A percentile compares a stretch with the other conserved stretches of the same genome.
Evolutionary conservation across 2,329 filamentous ascomycete species (phyloP).

Genomic region (Penicillium sp.): DNA sequence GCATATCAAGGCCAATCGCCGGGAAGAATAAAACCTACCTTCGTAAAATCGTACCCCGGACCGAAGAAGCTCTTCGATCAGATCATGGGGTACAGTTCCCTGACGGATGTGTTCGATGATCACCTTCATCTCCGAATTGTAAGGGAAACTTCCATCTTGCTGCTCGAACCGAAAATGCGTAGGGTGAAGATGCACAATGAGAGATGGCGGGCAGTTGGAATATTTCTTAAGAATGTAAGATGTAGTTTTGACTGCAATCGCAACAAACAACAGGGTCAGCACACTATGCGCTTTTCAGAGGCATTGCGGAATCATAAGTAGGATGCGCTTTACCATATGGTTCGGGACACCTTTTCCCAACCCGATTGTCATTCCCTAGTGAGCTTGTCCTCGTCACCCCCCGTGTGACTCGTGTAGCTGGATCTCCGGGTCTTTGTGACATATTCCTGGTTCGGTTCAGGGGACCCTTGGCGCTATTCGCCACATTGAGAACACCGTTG

Average conservation of each 20-base stretch:
- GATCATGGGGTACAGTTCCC: conserved; percentile 82
- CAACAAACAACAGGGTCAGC: conserved; percentile 18
- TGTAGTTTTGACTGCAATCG: conserved; percentile 64
- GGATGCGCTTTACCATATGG: conserved; percentile 43
- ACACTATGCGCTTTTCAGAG: conserved; percentile 5
- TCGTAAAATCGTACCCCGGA: conserved; percentile 82
- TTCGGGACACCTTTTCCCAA: conserved; percentile 42
- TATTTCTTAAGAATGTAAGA: conserved; percentile 82
- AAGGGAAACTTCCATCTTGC: conserved; percentile 87
- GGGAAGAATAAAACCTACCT: conserved; percentile 46
- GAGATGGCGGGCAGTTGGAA: conserved; percentile 68
- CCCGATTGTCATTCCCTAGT: conserved; percentile 34
- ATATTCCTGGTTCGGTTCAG: conserved; percentile 60
- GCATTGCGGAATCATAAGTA: conserved; percentile 2
- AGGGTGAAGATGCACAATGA: conserved; percentile 80
- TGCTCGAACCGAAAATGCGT: conserved; percentile 90
- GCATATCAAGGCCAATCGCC: neutral
- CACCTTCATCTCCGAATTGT: conserved; percentile 86
- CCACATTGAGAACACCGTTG: conserved; percentile 30
- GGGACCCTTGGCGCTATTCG: conserved; percentile 26
- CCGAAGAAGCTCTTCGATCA: conserved; percentile 73
- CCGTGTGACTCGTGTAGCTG: conserved; percentile 33
- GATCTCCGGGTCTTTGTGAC: conserved; percentile 41
- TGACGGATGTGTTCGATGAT: conserved; percentile 73
- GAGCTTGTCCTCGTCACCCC: conserved; percentile 32